A percentile compares a stretch with the other conserved stretches of the same genome.
Conservation (phyloP, 768 basidiomycete species). For the Amanita pallidorosea region DNA sequence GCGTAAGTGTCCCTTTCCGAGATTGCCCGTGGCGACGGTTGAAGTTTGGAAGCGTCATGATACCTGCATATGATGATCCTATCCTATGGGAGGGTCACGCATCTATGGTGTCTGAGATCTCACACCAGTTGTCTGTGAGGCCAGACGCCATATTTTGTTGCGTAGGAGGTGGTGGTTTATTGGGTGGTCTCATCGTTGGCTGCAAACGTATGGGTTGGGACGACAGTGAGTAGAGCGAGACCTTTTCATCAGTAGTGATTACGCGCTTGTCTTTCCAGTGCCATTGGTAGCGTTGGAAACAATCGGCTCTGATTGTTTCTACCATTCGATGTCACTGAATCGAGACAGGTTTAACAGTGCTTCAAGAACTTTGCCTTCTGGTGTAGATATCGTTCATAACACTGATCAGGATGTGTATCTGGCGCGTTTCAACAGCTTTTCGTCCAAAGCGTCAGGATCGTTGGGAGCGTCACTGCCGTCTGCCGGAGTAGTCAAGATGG, state of each 20-base stretch:
- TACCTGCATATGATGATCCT: conserved; percentile 64
- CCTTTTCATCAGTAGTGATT: not conserved
- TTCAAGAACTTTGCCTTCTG: conserved; percentile 24
- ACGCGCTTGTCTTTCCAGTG: conserved; percentile 24
- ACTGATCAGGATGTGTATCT: conserved; percentile 35
- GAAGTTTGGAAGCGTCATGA: conserved; percentile 36
- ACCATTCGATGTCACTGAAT: conserved; percentile 58
- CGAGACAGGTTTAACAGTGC: conserved; percentile 20
- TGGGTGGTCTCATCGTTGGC: conserved; percentile 63
- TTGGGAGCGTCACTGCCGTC: conserved; percentile 62
- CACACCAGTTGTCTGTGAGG: conserved; percentile 36
- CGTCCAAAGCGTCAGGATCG: conserved; percentile 56
- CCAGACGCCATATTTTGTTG: conserved; percentile 72
- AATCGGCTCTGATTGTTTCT: conserved; percentile 64
- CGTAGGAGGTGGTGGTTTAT: conserved; percentile 65
- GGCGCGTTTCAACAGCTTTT: conserved; percentile 46
- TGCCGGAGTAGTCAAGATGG: conserved; percentile 51
- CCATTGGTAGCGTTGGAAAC: conserved; percentile 62
- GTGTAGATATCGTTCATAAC: conserved; percentile 31
- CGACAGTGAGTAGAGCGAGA: conserved; percentile 33
- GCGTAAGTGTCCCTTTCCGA: conserved; percentile 32
- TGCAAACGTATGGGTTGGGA: conserved; percentile 58
- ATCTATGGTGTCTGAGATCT: conserved; percentile 62
- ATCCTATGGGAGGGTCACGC: conserved; percentile 67
- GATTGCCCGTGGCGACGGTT: not conserved